phyloP scores from a whole-genome alignment of 305 asterid species.

The Nicotiana rustica region DNA sequence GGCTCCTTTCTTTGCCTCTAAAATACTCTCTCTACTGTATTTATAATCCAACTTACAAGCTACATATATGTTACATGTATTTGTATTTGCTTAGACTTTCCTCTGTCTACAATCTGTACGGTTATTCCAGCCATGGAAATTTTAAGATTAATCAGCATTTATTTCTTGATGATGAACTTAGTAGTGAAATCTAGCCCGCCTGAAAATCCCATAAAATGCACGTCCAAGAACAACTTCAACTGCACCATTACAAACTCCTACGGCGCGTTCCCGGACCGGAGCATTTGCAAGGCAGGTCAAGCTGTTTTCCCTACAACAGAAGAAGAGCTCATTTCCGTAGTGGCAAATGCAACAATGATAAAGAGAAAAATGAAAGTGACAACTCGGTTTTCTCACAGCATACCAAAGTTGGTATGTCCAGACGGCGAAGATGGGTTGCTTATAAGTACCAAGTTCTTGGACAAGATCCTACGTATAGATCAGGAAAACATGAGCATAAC shows the following conservation, averaged over 20 bases:
- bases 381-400: constrained; percentile 41
- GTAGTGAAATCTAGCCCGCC: constrained; percentile 28
- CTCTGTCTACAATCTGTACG: background rate
- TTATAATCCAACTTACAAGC: background rate
- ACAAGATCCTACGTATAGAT: constrained; percentile 22
- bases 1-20: constrained; percentile 19
- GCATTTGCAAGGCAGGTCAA: constrained; percentile 36
- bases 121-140: background rate
- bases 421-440: constrained; percentile 35
- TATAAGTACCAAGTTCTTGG: constrained; percentile 36
- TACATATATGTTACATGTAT: background rate
- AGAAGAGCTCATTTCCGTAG: constrained; percentile 27
- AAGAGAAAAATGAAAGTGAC: constrained; percentile 41
- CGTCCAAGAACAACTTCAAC: background rate
- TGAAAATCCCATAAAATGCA: constrained; percentile 39
- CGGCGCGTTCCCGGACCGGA: constrained; percentile 39
- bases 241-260: constrained; percentile 40
- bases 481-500: constrained; percentile 30
- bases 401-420: constrained; percentile 40
- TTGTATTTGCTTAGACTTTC: background rate
- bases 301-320: constrained; percentile 39
- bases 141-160: background rate
- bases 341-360: constrained; percentile 35
- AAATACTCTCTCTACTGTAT: background rate
- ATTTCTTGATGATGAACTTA: background rate